Conservation (phyloP, 1,139 yeast species). For the Hyphopichia khmerensis region DNA sequence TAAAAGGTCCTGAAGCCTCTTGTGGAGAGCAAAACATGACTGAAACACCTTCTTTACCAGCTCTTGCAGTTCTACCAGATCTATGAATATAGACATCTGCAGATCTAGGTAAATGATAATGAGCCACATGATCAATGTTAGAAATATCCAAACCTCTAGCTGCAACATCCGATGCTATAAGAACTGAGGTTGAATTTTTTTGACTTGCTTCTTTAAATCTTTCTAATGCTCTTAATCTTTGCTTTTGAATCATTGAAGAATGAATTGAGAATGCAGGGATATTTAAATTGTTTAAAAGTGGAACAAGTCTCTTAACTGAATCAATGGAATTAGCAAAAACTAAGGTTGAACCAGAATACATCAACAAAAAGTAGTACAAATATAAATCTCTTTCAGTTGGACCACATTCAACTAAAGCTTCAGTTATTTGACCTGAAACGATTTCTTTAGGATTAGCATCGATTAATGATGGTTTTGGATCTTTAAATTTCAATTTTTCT, state of each 20-base stretch:
- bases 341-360: constrained; percentile 87
- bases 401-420: constrained; percentile 89
- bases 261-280: constrained; percentile 81
- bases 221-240: constrained; percentile 83
- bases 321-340: constrained; percentile 95
- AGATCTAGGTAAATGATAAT: constrained; percentile 90
- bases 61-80: constrained; percentile 98
- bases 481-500: constrained; percentile 59
- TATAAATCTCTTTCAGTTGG: constrained; percentile 87
- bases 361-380: constrained; percentile 79
- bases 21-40: constrained; percentile 91
- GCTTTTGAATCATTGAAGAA: constrained; percentile 94
- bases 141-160: constrained; percentile 98
- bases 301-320: constrained; percentile 82
- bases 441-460: constrained; percentile 88
- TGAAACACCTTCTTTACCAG: constrained; percentile 90
- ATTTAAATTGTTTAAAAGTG: constrained; percentile 66
- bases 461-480: constrained; percentile 58
- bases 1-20: constrained; percentile 85
- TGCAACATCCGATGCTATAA: constrained; percentile 96
- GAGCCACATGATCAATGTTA: constrained; percentile 88
- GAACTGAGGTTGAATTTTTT: constrained; percentile 57
- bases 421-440: constrained; percentile 74
- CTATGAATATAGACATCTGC: constrained; percentile 95
- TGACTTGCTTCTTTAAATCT: constrained; percentile 57